phyloP scores from a whole-genome alignment of 345 rosid species.

The Combretum micranthum region DNA sequence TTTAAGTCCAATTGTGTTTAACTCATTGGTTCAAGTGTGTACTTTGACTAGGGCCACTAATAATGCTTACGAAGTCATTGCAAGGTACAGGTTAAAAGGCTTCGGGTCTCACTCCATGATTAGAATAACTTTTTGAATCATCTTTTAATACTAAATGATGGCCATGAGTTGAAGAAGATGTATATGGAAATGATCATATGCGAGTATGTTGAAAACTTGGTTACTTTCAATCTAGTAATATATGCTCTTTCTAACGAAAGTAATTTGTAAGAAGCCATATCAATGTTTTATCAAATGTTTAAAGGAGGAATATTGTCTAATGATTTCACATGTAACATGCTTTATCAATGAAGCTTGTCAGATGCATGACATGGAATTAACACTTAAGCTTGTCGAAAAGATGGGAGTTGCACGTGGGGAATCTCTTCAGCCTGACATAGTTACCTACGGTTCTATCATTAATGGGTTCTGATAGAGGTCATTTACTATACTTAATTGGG shows the following conservation, averaged over 20 bases:
- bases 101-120: slow-evolving; percentile 45
- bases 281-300: slow-evolving; percentile 47
- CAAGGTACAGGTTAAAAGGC: slow-evolving; percentile 29
- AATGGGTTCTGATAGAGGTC: no score
- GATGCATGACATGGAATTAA: slow-evolving; percentile 11
- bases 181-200: slow-evolving; percentile 39
- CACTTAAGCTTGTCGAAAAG: slow-evolving; percentile 18
- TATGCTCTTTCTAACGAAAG: slow-evolving; percentile 52
- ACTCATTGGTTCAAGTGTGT: slow-evolving; percentile 62
- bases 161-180: slow-evolving; percentile 43
- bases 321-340: slow-evolving; percentile 63
- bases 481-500: no score
- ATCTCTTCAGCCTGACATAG: slow-evolving; percentile 37
- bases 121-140: slow-evolving; percentile 63
- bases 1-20: slow-evolving; percentile 46
- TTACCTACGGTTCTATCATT: slow-evolving; percentile 49
- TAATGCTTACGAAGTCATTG: slow-evolving; percentile 48
- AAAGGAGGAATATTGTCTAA: slow-evolving; percentile 62
- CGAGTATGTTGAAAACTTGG: slow-evolving; percentile 50
- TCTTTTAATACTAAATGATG: slow-evolving; percentile 49
- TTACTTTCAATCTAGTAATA: slow-evolving; percentile 54
- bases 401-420: slow-evolving; percentile 41
- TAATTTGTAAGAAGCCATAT: slow-evolving; percentile 37
- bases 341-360: slow-evolving; percentile 43
- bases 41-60: slow-evolving; percentile 32